These are phyloP conservation scores for Herpetomonas tarakana DNA, from an alignment of 208 protist genomes.

Conservation along the genomic window DNA sequence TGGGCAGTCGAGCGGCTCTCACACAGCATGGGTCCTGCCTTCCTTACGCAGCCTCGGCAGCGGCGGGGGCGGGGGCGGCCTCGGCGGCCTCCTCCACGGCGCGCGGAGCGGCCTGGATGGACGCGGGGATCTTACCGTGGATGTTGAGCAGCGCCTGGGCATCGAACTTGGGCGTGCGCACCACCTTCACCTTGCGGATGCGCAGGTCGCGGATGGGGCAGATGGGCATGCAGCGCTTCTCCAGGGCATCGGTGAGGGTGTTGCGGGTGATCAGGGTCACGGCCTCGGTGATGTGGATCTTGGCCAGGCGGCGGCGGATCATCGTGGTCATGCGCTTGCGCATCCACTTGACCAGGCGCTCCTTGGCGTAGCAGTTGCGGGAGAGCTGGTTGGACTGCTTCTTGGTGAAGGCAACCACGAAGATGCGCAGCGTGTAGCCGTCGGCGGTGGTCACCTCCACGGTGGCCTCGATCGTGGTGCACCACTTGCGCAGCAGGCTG, in stretches of 20 bases:
- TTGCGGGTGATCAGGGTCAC: constrained; percentile 95
- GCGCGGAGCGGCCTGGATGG: constrained; percentile 70
- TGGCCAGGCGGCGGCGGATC: constrained; percentile 86
- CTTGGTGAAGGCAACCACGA: constrained; percentile 98
- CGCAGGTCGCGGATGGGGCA: constrained; percentile 98
- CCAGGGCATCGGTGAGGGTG: constrained; percentile 95
- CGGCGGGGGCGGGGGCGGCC: constrained; percentile 26
- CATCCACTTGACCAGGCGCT: constrained; percentile 93
- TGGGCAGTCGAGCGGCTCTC: too few relatives aligned
- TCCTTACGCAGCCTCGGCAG: constrained; percentile 28
- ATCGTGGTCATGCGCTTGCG: constrained; percentile 96
- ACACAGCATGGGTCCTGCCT: too few relatives aligned
- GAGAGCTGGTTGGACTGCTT: constrained; percentile 89
- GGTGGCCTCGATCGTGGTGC: constrained; percentile 96
- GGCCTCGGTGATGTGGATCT: constrained; percentile 92
- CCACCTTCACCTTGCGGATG: constrained; percentile 98
- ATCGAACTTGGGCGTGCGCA: constrained; percentile 97
- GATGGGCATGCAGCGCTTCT: constrained; percentile 92
- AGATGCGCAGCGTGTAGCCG: constrained; percentile 96
- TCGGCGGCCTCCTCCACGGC: constrained; percentile 76
- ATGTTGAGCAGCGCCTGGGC: constrained; percentile 89
- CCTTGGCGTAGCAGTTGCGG: constrained; percentile 98
- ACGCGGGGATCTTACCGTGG: constrained; percentile 86
- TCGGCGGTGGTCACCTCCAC: constrained; percentile 97
- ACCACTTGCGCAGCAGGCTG: constrained; percentile 98